Conservation (phyloP, 2,329 filamentous ascomycete species). For the Lizonia empirigonia region DNA sequence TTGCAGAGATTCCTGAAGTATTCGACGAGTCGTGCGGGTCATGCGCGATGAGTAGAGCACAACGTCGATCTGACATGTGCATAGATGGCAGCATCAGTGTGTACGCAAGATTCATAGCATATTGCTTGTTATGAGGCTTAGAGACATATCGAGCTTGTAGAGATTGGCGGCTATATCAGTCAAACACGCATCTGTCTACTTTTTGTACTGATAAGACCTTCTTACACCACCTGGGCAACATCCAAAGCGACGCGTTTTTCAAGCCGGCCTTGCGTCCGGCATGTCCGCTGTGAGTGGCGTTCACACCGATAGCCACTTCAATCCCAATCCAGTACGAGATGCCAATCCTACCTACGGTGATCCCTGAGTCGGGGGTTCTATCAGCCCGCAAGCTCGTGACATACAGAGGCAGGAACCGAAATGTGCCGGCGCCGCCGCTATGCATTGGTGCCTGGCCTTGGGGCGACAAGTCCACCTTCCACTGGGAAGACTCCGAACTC, state of each 20-base stretch:
- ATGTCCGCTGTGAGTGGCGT: constrained; percentile 31
- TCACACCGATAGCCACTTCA: constrained; percentile 20
- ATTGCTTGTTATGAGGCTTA: background rate
- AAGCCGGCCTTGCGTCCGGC: constrained; percentile 25
- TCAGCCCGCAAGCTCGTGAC: constrained; percentile 12
- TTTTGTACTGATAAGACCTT: background rate
- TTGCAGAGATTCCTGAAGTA: background rate
- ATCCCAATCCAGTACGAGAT: constrained; percentile 23
- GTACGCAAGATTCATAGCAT: background rate
- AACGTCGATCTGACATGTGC: background rate
- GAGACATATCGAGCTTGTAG: background rate
- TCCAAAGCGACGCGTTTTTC: constrained; percentile 28
- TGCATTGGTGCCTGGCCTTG: constrained; percentile 34
- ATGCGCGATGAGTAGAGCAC: background rate
- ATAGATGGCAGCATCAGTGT: background rate
- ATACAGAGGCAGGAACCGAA: constrained; percentile 23
- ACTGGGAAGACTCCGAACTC: constrained; percentile 47
- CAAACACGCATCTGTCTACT: background rate
- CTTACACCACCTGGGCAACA: no score
- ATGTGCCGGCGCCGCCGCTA: constrained; percentile 25
- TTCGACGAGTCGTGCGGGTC: background rate
- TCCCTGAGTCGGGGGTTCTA: constrained; percentile 19
- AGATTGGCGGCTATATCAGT: background rate
- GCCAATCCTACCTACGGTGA: constrained; percentile 6
- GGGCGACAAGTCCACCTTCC: constrained; percentile 32